Evolutionary conservation across 176 grass and related monocot genomes (phyloP).

Genomic region (Ananas comosus): DNA sequence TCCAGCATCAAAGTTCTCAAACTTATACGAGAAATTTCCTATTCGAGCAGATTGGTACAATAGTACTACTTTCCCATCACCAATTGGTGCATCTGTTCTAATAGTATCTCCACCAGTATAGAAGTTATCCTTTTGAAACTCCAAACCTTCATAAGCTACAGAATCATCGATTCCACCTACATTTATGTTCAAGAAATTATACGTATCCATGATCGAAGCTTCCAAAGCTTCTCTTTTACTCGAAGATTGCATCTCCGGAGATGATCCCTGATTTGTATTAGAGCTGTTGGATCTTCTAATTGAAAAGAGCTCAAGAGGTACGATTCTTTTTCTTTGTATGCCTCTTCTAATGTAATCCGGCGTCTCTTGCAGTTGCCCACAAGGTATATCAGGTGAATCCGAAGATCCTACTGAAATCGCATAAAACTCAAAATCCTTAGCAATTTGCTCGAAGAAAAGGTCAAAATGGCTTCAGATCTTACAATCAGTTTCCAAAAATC

Average conservation of each 20-base stretch:
- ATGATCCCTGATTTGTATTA: not conserved
- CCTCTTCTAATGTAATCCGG: slow-evolving; percentile 65
- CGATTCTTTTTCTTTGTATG: slow-evolving; percentile 30
- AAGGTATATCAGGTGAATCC: slow-evolving; percentile 19
- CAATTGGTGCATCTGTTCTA: slow-evolving; percentile 17
- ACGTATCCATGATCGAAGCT: slow-evolving; percentile 1
- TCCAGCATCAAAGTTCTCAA: slow-evolving; percentile 25
- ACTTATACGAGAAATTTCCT: slow-evolving; percentile 22
- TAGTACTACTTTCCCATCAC: slow-evolving; percentile 1
- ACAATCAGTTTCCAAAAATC: not conserved
- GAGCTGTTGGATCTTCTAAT: not conserved
- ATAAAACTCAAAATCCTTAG: not conserved
- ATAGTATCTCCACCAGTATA: slow-evolving; percentile 17
- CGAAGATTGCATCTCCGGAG: not conserved
- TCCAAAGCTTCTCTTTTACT: not conserved
- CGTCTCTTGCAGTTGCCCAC: slow-evolving; percentile 38
- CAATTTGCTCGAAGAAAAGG: not conserved
- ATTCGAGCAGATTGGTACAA: slow-evolving; percentile 29
- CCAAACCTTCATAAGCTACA: not conserved
- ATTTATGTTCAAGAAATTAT: slow-evolving; percentile 4
- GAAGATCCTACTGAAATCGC: not conserved
- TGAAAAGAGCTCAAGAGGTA: slow-evolving; percentile 69
- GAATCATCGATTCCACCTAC: slow-evolving; percentile 5
- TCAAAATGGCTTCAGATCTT: not conserved
- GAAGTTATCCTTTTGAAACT: slow-evolving; percentile 15